Evolutionary conservation across 2,329 filamentous ascomycete genomes (phyloP).

Genomic region (Botrytis fragariae): DNA sequence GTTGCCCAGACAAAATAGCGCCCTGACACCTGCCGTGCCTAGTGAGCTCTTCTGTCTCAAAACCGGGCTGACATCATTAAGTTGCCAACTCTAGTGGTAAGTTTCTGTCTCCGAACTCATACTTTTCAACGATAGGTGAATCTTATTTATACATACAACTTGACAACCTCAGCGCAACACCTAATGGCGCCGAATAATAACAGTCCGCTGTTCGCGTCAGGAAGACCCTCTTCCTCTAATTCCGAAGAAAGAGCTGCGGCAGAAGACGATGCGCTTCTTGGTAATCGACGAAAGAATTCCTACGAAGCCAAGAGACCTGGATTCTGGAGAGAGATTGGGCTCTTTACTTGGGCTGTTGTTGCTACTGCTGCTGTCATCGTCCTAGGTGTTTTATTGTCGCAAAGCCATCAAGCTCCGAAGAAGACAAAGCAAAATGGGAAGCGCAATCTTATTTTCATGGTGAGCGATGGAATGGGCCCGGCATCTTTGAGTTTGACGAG

Average conservation of each 20-base stretch:
- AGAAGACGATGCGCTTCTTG: slow-evolving; percentile 42
- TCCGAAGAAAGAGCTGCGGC: slow-evolving; percentile 54
- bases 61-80: not conserved
- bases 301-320: slow-evolving; percentile 44
- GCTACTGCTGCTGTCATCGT: slow-evolving; percentile 78
- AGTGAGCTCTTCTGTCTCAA: slow-evolving; percentile 17
- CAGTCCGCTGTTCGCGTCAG: slow-evolving; percentile 36
- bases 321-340: slow-evolving; percentile 68
- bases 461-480: slow-evolving; percentile 97
- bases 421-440: slow-evolving; percentile 55
- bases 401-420: slow-evolving; percentile 44
- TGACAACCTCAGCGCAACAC: not conserved
- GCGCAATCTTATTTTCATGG: slow-evolving; percentile 97
- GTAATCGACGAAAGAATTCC: slow-evolving; percentile 33
- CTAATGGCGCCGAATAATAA: slow-evolving; percentile 29
- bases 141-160: not conserved
- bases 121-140: not conserved
- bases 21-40: slow-evolving; percentile 7
- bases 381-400: slow-evolving; percentile 77
- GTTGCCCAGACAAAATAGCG: slow-evolving; percentile 18
- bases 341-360: slow-evolving; percentile 80
- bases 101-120: not conserved
- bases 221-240: slow-evolving; percentile 53
- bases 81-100: slow-evolving; percentile 4
- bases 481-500: slow-evolving; percentile 84